Conservation (phyloP, 331 rosid species). For the Telfairia occidentalis region DNA sequence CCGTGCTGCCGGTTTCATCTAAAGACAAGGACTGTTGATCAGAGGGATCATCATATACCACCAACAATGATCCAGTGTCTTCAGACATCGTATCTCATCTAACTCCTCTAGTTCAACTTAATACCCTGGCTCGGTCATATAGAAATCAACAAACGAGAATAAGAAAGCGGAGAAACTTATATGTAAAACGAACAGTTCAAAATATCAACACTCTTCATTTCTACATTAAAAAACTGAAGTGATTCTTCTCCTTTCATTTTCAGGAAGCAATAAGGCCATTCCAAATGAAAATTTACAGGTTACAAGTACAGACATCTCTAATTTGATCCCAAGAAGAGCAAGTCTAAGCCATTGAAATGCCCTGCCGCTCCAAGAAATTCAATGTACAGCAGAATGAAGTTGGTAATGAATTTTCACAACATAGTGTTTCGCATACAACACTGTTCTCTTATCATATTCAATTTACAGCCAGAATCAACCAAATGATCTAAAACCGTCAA, state of each 20-base stretch:
- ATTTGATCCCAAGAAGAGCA: background rate
- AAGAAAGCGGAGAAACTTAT: background rate
- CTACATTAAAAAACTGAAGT: background rate
- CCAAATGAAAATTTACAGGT: background rate
- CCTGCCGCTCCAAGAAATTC: background rate
- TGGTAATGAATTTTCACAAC: background rate
- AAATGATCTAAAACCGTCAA: background rate
- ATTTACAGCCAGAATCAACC: background rate
- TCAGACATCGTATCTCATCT: slow-evolving; percentile 55
- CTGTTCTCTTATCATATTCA: background rate
- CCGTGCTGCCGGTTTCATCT: slow-evolving; percentile 77
- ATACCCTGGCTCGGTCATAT: slow-evolving; percentile 8
- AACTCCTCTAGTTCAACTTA: slow-evolving; percentile 18
- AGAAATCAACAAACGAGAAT: background rate
- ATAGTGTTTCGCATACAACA: background rate
- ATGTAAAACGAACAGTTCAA: background rate
- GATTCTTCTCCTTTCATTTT: background rate
- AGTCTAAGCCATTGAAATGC: background rate
- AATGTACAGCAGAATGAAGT: background rate
- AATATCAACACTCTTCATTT: background rate
- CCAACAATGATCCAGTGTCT: slow-evolving; percentile 60
- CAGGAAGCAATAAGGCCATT: background rate
- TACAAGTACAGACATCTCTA: background rate
- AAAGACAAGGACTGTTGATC: slow-evolving; percentile 69
- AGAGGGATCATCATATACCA: slow-evolving; percentile 72